phyloP scores from a whole-genome alignment of 192 early-diverging fungal genomes.

The Gaertneriomyces sp. region DNA sequence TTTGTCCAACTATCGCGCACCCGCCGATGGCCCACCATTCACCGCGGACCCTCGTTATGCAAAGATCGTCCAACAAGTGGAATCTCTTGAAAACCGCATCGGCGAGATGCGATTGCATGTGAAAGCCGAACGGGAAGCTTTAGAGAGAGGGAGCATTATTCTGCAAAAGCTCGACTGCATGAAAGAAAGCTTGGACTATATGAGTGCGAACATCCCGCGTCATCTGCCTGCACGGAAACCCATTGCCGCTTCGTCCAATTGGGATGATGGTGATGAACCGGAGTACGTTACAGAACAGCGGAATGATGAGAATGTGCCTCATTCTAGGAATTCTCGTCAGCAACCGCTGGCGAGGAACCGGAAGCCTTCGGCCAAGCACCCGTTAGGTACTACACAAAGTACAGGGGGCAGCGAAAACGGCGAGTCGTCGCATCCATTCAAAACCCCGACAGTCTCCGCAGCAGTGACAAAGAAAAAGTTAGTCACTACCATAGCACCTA shows the following conservation, averaged over 20 bases:
- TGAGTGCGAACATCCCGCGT: slow-evolving; percentile 17
- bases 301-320: neutral
- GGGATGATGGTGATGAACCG: neutral
- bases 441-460: neutral
- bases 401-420: neutral
- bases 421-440: neutral
- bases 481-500: slow-evolving; percentile 5
- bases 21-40: too few species aligned
- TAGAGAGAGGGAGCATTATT: neutral
- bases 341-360: neutral
- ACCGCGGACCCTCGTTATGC: too few species aligned
- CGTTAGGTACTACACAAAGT: neutral
- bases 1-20: too few species aligned
- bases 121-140: neutral
- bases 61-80: neutral
- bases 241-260: neutral
- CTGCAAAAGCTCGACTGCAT: slow-evolving; percentile 4
- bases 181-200: slow-evolving; percentile 14
- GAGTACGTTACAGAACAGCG: neutral
- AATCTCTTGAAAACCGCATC: neutral
- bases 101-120: slow-evolving; percentile 5
- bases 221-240: slow-evolving; percentile 10
- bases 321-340: neutral
- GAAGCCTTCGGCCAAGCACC: neutral
- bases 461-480: neutral